Evolutionary conservation across 2,329 filamentous ascomycete genomes (phyloP), one percentile per base, ranked within the genome.

Genomic region (Colletotrichum tropicicola): DNA sequence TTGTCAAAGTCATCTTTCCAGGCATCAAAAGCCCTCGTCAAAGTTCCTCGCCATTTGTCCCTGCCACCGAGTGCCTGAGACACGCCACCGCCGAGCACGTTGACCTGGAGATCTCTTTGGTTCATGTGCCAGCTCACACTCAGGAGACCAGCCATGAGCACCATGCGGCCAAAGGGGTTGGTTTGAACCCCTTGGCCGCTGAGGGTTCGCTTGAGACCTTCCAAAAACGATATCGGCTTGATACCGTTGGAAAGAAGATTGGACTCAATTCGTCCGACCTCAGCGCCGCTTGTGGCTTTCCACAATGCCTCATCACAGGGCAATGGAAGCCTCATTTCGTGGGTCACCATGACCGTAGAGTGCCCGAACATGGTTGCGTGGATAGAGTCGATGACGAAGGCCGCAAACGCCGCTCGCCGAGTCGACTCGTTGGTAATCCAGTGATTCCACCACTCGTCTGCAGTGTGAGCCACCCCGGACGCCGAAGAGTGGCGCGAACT

Each of bases 321-420:
- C 44, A 99, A 79, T 1, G 94, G 93, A 8, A 98, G 84, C 52
- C 93, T 89, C 87, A 99, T 93, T 77, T 98, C 96, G 72, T 98
- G 94, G 3, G 94, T 94, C 7, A 97, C 94, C 95, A 98, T 98
- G 44, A 97, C 94, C 0, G 93, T 95, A 3, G 94, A 96, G 77
- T 98, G 96, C 0, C 95, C 96, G 77, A 98, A 98, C 92, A 99
- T 98, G 27, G 94, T 97, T 1, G 94, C 94, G 77, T 99, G 96
- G 2, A 94, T 97, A 5, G 94, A 97, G 76, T 99, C 96, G 69
- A 98, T 91, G 44, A 98, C 89, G 74, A 98, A 98, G 0, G 96
- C 96, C 1, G 92, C 94, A 79, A 98, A 98, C 0, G 95, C 96
- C 4, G 92, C 93, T 64, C 96, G 88, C 28, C 93, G 86, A 0